Evolutionary conservation across 2,329 filamentous ascomycete genomes (phyloP), one percentile per base, ranked within the genome.

Genomic region (Pseudogymnoascus sp.): DNA sequence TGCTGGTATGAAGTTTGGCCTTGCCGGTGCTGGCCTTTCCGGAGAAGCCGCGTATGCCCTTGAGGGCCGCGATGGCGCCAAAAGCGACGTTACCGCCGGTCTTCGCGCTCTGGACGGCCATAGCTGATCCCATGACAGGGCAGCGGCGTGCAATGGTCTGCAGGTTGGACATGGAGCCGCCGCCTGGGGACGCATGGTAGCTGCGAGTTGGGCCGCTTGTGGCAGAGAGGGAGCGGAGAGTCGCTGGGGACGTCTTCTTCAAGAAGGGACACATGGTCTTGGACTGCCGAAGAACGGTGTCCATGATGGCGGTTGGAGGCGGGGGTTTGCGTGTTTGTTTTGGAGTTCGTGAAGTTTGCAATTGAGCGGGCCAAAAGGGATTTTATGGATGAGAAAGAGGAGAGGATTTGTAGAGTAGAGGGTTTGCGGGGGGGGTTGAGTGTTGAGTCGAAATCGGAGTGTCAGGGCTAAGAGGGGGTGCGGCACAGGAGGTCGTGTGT

Each of bases 91-190:
- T 77, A 62, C 80, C 37, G 60, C 80, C 45, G 60, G 80, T 75
- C 73, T 83, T 82, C 67, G 85, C 81, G 54, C 84, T 84, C 82
- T 97, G 93, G 40, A 97, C 88, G 66, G 91, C 90, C 75, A 99
- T 85, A 45, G 95, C 95, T 83, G 97, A 96, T 77, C 93, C 93
- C 95, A 99, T 99, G 77, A 99, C 89, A 65, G 95, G 95, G 84
- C 95, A 99, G 76, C 93, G 91, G 74, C 92, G 88, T 72, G 91
- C 95, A 73, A 96, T 86, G 70, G 95, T 86, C 81, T 97, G 95
- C 72, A 99, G 84, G 79, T 96, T 97, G 73, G 92, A 96, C 86
- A 97, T 96, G 77, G 91, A 91, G 72, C 93, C 91, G 69, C 93
- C 93, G 72, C 92, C 90, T 64, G 87, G 88, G 62, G 89, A 89